A percentile compares a stretch with the other conserved stretches of the same genome.
phyloP scores from a whole-genome alignment of 176 grass and related monocot genomes.

The Oryza officinalis region DNA sequence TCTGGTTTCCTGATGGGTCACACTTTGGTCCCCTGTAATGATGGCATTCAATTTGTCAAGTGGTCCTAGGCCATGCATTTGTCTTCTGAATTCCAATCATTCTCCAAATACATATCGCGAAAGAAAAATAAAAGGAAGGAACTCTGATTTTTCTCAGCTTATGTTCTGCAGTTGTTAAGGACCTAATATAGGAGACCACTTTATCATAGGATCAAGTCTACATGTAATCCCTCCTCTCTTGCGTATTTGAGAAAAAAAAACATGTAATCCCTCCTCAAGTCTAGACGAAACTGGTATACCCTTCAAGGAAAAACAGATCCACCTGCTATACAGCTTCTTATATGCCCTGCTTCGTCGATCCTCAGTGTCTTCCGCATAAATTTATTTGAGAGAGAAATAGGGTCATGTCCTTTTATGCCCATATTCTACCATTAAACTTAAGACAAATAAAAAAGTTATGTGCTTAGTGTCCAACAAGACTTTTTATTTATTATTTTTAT shows the following conservation, averaged over 20 bases:
- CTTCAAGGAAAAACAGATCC: background rate
- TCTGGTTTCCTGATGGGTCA: conserved; percentile 12
- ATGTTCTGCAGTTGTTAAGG: background rate
- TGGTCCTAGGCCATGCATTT: conserved; percentile 7
- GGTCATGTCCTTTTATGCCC: background rate
- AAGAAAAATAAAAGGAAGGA: background rate
- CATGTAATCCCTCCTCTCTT: background rate
- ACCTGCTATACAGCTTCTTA: background rate
- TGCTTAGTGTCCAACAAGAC: background rate
- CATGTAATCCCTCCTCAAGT: background rate
- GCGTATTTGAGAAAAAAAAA: too few relatives aligned
- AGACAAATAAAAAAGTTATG: background rate
- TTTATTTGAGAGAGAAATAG: background rate
- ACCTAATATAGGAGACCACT: background rate
- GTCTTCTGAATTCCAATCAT: conserved; percentile 14
- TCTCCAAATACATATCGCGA: background rate
- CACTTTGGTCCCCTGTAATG: background rate
- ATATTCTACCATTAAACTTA: background rate
- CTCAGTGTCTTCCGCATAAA: background rate
- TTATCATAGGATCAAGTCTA: background rate
- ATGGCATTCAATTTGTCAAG: conserved; percentile 4
- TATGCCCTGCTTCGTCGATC: background rate
- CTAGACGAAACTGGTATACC: background rate
- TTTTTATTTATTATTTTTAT: background rate
- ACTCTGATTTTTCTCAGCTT: background rate